phyloP scores from a whole-genome alignment of 331 rosid species.

The Dryas integrifolia region DNA sequence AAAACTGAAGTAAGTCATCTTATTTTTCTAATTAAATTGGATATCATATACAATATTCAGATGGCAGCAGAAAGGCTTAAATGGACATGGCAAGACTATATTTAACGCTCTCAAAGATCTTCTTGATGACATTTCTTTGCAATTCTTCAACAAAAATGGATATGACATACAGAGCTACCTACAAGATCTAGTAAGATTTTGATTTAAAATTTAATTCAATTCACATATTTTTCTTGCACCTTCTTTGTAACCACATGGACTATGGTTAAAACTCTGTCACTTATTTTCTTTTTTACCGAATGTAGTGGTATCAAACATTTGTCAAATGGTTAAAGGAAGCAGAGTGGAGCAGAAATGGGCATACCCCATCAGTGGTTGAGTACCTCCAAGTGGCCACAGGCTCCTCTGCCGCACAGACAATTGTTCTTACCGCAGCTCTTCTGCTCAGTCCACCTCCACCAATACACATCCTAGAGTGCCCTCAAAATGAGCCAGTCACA shows the following conservation, averaged over 20 bases:
- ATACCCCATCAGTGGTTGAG: slow-evolving; percentile 13
- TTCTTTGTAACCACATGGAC: too few species aligned
- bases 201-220: not conserved
- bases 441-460: slow-evolving; percentile 12
- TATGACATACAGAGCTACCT: not conserved
- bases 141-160: slow-evolving; percentile 9
- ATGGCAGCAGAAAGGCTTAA: slow-evolving; percentile 2
- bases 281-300: not conserved
- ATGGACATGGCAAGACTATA: slow-evolving; percentile 19
- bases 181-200: slow-evolving; percentile 24
- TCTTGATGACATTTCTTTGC: slow-evolving; percentile 13
- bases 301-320: slow-evolving; percentile 26
- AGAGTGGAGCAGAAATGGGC: slow-evolving; percentile 29
- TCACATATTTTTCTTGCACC: not conserved
- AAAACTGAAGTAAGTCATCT: not conserved
- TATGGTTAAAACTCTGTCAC: not conserved
- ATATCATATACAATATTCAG: not conserved
- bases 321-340: slow-evolving; percentile 21
- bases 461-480: slow-evolving; percentile 3
- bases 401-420: slow-evolving; percentile 21
- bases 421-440: slow-evolving; percentile 26
- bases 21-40: not conserved
- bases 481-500: slow-evolving; percentile 10
- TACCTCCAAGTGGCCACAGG: slow-evolving; percentile 18
- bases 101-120: slow-evolving; percentile 19